These are phyloP conservation scores for Colletotrichum limetticola DNA, from an alignment of 2,329 filamentous ascomycete genomes.

Conservation along the genomic window DNA sequence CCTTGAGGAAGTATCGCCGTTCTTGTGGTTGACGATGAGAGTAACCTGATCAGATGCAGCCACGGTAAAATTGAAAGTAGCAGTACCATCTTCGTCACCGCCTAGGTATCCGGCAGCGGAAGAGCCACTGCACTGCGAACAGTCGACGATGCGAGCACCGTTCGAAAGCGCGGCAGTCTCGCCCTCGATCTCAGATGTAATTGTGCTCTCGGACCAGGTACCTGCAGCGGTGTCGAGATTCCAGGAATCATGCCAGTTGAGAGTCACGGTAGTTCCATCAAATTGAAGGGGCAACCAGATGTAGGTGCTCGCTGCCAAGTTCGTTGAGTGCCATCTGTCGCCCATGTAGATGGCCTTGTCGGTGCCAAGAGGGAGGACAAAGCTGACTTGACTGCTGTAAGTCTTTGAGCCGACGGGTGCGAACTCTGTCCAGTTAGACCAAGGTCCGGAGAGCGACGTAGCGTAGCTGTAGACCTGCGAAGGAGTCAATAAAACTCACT, in stretches of 20 bases:
- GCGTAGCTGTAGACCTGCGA: constrained; percentile 63
- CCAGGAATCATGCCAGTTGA: constrained; percentile 67
- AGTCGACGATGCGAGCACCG: constrained; percentile 58
- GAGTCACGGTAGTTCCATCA: constrained; percentile 60
- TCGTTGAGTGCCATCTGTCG: constrained; percentile 71
- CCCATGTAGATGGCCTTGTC: constrained; percentile 69
- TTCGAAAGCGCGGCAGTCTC: constrained; percentile 58
- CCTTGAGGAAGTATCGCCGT: constrained; percentile 63
- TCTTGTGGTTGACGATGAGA: constrained; percentile 64
- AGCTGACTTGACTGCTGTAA: constrained; percentile 70
- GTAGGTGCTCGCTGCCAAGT: constrained; percentile 70
- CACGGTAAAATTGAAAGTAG: constrained; percentile 60
- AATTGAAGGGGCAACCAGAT: constrained; percentile 72
- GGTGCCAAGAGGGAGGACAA: constrained; percentile 58
- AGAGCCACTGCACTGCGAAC: constrained; percentile 61
- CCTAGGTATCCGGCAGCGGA: constrained; percentile 66
- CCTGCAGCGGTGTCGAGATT: constrained; percentile 55
- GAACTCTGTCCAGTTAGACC: constrained; percentile 70
- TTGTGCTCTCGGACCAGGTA: constrained; percentile 54
- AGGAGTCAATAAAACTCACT: too few species aligned
- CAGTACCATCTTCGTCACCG: constrained; percentile 54
- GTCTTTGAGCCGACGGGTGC: constrained; percentile 66
- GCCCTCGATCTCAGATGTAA: constrained; percentile 62
- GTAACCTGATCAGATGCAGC: constrained; percentile 58
- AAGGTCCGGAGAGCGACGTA: constrained; percentile 66